phyloP scores from a whole-genome alignment of 2,329 filamentous ascomycete species.

The Knufia petricola region DNA sequence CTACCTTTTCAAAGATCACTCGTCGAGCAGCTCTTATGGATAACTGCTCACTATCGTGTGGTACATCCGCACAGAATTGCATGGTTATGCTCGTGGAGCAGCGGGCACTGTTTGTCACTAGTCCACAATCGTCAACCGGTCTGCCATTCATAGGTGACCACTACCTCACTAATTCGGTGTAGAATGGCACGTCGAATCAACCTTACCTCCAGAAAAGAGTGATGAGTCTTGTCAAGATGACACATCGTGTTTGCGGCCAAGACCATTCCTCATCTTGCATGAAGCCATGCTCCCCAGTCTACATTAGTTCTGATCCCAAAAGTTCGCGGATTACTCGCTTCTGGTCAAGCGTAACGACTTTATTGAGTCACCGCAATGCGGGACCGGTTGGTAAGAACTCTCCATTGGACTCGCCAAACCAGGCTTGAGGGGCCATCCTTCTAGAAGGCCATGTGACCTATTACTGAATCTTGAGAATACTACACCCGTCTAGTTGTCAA shows the following conservation, averaged over 20 bases:
- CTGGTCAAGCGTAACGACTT: neutral
- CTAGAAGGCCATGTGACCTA: neutral
- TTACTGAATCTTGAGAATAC: too few relatives aligned
- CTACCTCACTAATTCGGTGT: neutral
- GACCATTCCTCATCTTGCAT: neutral
- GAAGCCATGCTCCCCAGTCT: neutral
- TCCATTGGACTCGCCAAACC: neutral
- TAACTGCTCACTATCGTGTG: too few relatives aligned
- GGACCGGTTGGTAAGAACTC: neutral
- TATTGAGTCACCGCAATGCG: neutral
- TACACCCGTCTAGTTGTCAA: too few relatives aligned
- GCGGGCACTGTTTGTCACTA: neutral
- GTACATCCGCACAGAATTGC: too few relatives aligned
- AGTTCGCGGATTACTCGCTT: neutral
- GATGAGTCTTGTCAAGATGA: neutral
- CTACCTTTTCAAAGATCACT: too few relatives aligned
- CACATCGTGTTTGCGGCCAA: neutral
- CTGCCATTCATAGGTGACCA: neutral
- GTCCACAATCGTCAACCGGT: neutral
- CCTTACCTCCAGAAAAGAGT: neutral
- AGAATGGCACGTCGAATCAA: neutral
- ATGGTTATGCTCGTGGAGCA: too few relatives aligned
- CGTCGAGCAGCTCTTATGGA: too few relatives aligned
- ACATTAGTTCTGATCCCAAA: neutral
- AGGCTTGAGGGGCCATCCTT: neutral